Evolutionary conservation across 2,329 filamentous ascomycete genomes (phyloP).

Genomic region (Cryphonectria radicalis): DNA sequence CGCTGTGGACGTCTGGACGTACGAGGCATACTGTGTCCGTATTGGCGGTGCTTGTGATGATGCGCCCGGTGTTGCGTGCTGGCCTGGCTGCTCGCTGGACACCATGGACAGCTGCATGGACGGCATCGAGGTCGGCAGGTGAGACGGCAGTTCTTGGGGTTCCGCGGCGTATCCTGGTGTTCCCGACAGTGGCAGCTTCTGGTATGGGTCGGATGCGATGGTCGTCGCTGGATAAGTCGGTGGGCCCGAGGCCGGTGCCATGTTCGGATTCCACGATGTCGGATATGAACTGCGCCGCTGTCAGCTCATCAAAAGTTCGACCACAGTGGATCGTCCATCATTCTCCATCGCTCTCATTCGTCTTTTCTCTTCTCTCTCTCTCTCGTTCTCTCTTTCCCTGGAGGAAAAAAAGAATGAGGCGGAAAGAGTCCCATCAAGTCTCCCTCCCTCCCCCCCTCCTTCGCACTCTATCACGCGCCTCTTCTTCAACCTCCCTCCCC

Average conservation of each 20-base stretch:
- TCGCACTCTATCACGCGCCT: not conserved
- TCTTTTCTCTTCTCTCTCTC: too few species aligned
- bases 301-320: constrained; percentile 34
- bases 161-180: constrained; percentile 53
- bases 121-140: constrained; percentile 57
- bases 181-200: constrained; percentile 57
- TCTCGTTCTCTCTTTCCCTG: not conserved
- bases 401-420: too few species aligned
- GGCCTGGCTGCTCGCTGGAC: constrained; percentile 50
- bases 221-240: constrained; percentile 55
- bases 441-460: not conserved
- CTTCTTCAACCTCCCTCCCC: too few species aligned
- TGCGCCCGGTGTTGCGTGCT: constrained; percentile 16
- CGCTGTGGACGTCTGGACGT: constrained; percentile 55
- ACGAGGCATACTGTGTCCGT: constrained; percentile 57
- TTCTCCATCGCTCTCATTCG: not conserved
- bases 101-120: constrained; percentile 57
- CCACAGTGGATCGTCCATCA: too few species aligned
- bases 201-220: constrained; percentile 56
- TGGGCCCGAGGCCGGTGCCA: constrained; percentile 52
- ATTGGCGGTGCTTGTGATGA: constrained; percentile 42
- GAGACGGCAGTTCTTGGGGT: constrained; percentile 57
- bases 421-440: too few species aligned
- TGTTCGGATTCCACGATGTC: constrained; percentile 57
- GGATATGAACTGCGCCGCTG: constrained; percentile 55